phyloP scores from a whole-genome alignment of 2,329 filamentous ascomycete species.

The Pseudogymnoascus sp. region DNA sequence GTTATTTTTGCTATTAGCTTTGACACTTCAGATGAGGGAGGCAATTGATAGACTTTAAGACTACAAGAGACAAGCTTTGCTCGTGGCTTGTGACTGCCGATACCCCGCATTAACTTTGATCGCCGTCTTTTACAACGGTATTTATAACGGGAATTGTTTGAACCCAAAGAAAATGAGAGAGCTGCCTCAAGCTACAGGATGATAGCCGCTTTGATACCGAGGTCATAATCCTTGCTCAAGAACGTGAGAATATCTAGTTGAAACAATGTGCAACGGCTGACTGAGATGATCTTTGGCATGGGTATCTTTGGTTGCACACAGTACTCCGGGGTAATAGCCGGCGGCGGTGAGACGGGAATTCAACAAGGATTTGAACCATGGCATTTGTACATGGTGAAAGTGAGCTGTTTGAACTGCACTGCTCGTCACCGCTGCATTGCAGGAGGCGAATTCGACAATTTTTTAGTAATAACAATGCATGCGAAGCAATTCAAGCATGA shows the following conservation, averaged over 20 bases:
- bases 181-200: background rate
- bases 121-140: background rate
- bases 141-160: background rate
- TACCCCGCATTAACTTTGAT: background rate
- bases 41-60: slow-evolving; percentile 6
- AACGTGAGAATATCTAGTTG: background rate
- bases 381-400: background rate
- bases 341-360: background rate
- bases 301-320: background rate
- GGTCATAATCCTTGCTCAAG: background rate
- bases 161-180: too few relatives aligned
- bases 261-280: background rate
- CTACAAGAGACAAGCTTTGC: background rate
- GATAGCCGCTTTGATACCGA: background rate
- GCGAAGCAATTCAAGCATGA: background rate
- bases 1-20: background rate
- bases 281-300: background rate
- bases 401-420: background rate
- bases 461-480: background rate
- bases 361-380: background rate
- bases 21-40: background rate
- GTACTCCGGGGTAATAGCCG: background rate
- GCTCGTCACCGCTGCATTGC: background rate
- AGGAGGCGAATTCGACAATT: background rate
- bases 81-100: background rate